These are phyloP conservation scores for Guadua angustifolia DNA, from an alignment of 176 grass and related monocot species.

Conservation along the genomic window DNA sequence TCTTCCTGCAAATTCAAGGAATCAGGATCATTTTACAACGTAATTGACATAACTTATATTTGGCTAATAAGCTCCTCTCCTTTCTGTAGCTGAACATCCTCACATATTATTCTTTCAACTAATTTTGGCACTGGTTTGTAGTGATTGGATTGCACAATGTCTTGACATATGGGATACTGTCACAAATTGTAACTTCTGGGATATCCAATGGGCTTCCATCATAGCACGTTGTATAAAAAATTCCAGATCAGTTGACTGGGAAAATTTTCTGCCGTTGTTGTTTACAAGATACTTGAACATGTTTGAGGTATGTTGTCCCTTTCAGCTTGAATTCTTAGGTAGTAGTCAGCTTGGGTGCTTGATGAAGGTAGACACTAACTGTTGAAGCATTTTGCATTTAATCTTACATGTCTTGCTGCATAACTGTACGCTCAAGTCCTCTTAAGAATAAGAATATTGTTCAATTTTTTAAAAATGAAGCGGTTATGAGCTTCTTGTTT, in stretches of 20 bases:
- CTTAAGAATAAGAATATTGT: slow-evolving; percentile 9
- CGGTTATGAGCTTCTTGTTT: background rate
- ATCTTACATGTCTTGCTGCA: slow-evolving; percentile 1
- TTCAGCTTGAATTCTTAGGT: slow-evolving; percentile 34
- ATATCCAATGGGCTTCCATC: slow-evolving; percentile 88
- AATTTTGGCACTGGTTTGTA: slow-evolving; percentile 52
- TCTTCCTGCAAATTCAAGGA: slow-evolving; percentile 83
- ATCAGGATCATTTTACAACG: slow-evolving; percentile 77
- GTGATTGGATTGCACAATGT: slow-evolving; percentile 74
- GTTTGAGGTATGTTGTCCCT: slow-evolving; percentile 74
- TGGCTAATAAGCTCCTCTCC: slow-evolving; percentile 32
- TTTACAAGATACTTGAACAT: slow-evolving; percentile 87
- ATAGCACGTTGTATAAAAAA: slow-evolving; percentile 85
- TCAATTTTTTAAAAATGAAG: slow-evolving; percentile 1
- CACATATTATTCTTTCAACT: slow-evolving; percentile 38
- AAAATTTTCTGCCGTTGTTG: slow-evolving; percentile 75
- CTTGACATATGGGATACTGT: slow-evolving; percentile 80
- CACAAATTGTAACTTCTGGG: slow-evolving; percentile 96
- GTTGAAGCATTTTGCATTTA: slow-evolving; percentile 15
- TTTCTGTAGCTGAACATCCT: slow-evolving; percentile 15
- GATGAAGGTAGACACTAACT: slow-evolving; percentile 4
- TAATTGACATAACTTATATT: slow-evolving; percentile 48
- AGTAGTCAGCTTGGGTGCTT: slow-evolving; percentile 13
- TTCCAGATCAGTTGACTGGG: slow-evolving; percentile 76
- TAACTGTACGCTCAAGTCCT: background rate